Evolutionary conservation across 352 stramenopile genomes (phyloP).

Genomic region (Phytophthora cryptogea): DNA sequence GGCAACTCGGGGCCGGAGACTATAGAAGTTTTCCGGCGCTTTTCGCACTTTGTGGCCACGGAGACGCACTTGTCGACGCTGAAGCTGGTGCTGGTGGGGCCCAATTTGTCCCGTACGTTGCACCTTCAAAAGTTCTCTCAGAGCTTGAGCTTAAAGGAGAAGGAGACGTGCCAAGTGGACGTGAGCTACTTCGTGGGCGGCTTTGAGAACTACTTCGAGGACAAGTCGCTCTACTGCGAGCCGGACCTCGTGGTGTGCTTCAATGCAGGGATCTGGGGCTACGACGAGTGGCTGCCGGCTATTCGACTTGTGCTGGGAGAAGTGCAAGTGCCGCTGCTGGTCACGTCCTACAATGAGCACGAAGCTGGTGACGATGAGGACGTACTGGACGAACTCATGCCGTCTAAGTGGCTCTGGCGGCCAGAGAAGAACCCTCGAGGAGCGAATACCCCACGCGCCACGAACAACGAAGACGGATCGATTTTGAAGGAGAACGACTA

Average conservation of each 20-base stretch:
- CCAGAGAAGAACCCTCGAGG: slow-evolving; percentile 71
- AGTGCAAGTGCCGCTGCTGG: slow-evolving; percentile 60
- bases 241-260: slow-evolving; percentile 80
- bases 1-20: slow-evolving; percentile 66
- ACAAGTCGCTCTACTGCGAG: slow-evolving; percentile 45
- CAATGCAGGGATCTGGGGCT: slow-evolving; percentile 88
- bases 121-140: slow-evolving; percentile 42
- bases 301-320: slow-evolving; percentile 65
- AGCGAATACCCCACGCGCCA: slow-evolving; percentile 50
- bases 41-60: slow-evolving; percentile 48
- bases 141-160: slow-evolving; percentile 10
- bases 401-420: slow-evolving; percentile 69
- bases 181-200: slow-evolving; percentile 73
- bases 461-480: slow-evolving; percentile 56
- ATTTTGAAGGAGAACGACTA: slow-evolving; percentile 80
- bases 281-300: slow-evolving; percentile 85
- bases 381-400: slow-evolving; percentile 58
- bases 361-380: slow-evolving; percentile 84
- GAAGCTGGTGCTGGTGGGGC: slow-evolving; percentile 70
- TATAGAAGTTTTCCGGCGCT: slow-evolving; percentile 53
- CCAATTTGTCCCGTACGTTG: slow-evolving; percentile 67
- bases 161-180: slow-evolving; percentile 40
- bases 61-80: slow-evolving; percentile 42
- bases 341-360: slow-evolving; percentile 87
- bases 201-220: slow-evolving; percentile 62